phyloP scores from a whole-genome alignment of 2,329 filamentous ascomycete species.

The Penicillium crustosum region DNA sequence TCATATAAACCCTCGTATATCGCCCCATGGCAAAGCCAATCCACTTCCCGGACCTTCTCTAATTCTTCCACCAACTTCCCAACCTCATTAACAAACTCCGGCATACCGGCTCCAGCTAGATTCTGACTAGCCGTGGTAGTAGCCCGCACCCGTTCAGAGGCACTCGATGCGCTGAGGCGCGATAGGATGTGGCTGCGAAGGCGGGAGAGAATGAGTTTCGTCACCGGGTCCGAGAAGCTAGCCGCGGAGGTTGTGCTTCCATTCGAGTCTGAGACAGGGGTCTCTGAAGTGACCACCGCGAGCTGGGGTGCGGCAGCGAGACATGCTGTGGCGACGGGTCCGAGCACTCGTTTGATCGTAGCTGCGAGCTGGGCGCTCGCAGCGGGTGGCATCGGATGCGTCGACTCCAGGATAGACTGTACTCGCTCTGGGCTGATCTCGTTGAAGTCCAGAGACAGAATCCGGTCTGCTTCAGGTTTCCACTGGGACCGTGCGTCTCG shows the following conservation, averaged over 20 bases:
- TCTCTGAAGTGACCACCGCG: conserved; percentile 57
- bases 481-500: conserved; percentile 64
- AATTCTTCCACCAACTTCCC: conserved; percentile 60
- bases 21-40: conserved; percentile 57
- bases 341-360: conserved; percentile 54
- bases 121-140: conserved; percentile 60
- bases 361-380: conserved; percentile 47
- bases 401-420: conserved; percentile 49
- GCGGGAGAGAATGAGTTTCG: conserved; percentile 60
- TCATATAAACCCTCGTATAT: conserved; percentile 56
- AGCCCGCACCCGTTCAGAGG: conserved; percentile 58
- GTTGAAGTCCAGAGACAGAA: conserved; percentile 53
- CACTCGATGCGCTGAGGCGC: conserved; percentile 60
- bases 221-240: conserved; percentile 59
- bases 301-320: conserved; percentile 27
- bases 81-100: conserved; percentile 62
- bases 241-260: conserved; percentile 25
- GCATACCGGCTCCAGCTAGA: conserved; percentile 59
- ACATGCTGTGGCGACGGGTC: conserved; percentile 51
- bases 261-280: conserved; percentile 44
- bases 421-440: conserved; percentile 44
- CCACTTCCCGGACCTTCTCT: conserved; percentile 58
- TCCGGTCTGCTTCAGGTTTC: conserved; percentile 61
- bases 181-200: conserved; percentile 56
- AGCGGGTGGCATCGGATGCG: conserved; percentile 49